Evolutionary conservation across 352 stramenopile species (phyloP), one percentile per base, ranked within the genome.

Genomic region (Globisporangium iwayamae): DNA sequence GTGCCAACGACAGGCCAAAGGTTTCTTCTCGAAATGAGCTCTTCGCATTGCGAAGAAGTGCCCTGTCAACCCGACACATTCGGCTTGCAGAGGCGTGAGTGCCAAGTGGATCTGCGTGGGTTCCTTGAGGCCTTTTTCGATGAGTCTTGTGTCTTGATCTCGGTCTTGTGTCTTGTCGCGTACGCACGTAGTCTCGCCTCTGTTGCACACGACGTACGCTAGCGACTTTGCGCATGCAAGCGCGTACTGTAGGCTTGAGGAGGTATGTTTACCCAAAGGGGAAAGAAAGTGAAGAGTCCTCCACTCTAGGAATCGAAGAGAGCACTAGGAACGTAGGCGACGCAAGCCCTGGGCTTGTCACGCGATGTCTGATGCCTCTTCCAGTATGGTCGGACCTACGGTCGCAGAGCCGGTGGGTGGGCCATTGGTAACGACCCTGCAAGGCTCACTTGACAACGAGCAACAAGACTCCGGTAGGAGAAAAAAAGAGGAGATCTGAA

Each of bases 211-310:
- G 39, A 46, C 11, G 11, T 6, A 36, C 13, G 14, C 43, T 5
- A 48, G 43, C 43, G 43, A 7, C 18, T 50, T 8, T 50, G 3
- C 43, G 43, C 36, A 41, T 14, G 36, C 36, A 41, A 41, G 36
- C 36, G 36, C 43, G 43, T 50, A 50, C 43, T 50, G 43, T 50
- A 50, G 43, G 43, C 43, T 50, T 50, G 43, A 50, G 25, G 43
- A 50, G 43, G 43, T 50, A 50, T 46, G 39, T 46, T n/a, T 46
- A 13, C 13, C 14, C 39, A 46, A 46, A 6, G 39, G 39, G 14
- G 13, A 2, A 46, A 4, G n/a, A 46, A 14, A 2, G 14, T 46
- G 13, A 39, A 39, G 6, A 46, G 39, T 8, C 36, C 8, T 41
- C 36, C 36, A 9, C 36, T 39, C 36, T 13, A 39, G 9, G 36